Evolutionary conservation across 495 filamentous ascomycete species (phyloP).

Genomic region (Penicillium salamii): DNA sequence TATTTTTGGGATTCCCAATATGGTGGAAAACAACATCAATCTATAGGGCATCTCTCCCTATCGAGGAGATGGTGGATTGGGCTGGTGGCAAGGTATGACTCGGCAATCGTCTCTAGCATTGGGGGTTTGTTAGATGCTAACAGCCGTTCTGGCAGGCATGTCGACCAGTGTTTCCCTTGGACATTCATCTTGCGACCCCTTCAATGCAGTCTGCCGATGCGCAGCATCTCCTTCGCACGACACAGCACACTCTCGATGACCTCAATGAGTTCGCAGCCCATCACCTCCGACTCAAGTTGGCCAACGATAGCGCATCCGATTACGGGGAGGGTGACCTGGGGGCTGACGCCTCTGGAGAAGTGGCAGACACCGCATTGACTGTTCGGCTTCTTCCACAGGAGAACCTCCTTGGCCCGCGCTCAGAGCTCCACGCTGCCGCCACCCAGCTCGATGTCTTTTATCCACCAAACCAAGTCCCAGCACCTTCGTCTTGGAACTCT

Average conservation of each 20-base stretch:
- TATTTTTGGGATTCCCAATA: constrained; percentile 84
- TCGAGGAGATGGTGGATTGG: constrained; percentile 88
- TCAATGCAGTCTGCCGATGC: constrained; percentile 65
- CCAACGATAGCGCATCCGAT: constrained; percentile 36
- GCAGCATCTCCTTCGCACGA: constrained; percentile 73
- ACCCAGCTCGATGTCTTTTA: constrained; percentile 79
- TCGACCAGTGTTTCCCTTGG: constrained; percentile 81
- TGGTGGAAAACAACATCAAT: constrained; percentile 98
- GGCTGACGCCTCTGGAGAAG: constrained; percentile 11
- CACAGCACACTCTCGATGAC: constrained; percentile 87
- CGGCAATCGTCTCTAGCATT: not conserved
- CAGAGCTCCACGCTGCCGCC: constrained; percentile 63
- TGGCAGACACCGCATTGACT: constrained; percentile 59
- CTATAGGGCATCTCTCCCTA: constrained; percentile 79
- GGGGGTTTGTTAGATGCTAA: constrained; percentile 12
- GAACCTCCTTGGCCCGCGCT: constrained; percentile 45
- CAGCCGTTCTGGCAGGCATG: constrained; percentile 59
- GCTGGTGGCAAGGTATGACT: constrained; percentile 78
- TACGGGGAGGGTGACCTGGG: not conserved
- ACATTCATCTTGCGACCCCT: constrained; percentile 73
- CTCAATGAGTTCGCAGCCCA: constrained; percentile 91
- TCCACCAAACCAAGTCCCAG: constrained; percentile 68
- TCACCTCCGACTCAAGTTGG: constrained; percentile 74
- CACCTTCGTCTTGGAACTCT: constrained; percentile 65
- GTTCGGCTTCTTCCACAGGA: constrained; percentile 68